Evolutionary conservation across 1,139 yeast genomes (phyloP), one percentile per base, ranked within the genome.

Genomic region (Sugiyamaella paludigena): DNA sequence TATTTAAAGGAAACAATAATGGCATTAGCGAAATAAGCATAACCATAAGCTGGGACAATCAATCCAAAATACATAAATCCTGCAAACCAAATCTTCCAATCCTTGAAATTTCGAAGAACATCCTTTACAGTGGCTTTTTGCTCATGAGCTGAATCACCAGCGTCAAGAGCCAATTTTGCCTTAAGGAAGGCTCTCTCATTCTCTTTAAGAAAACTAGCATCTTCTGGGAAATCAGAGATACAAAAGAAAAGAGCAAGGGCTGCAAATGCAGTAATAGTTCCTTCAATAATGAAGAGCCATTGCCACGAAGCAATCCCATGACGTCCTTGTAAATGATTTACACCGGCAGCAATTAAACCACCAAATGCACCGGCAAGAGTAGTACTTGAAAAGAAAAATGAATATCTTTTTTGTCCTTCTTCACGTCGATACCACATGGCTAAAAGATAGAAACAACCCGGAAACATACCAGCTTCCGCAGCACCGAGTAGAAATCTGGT

Each of bases 291-390:
- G 65, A 81, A 85, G 52, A 85, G 73, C 85, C 87, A 84, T 65
- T 80, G 75, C 92, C 91, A 84, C n/a, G 84, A 72, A 13, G 60
- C 63, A 38, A 73, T 58, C 7, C 83, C 83, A 43, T 71, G 73
- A 11, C 58, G 65, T 11, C 80, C 80, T 55, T 75, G 70, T 53
- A 81, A 64, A 48, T 74, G 77, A 60, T 77, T 67, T 45, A 81
- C 76, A 48, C 82, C 83, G 46, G 77, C 80, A 27, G 87, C 87
- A 52, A 87, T 77, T 45, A 87, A 79, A 50, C 95, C 94, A 49
- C 88, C 85, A 67, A 86, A 85, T 3, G 91, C 95, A 63, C 92
- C 89, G 26, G 91, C 85, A 52, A 84, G 73, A 58, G 84, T 77
- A 11, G 87, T 80, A 43, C 87, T 84, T 39, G 84, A 51, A 67